phyloP scores from a whole-genome alignment of 345 rosid species.

The Populus deltoides region DNA sequence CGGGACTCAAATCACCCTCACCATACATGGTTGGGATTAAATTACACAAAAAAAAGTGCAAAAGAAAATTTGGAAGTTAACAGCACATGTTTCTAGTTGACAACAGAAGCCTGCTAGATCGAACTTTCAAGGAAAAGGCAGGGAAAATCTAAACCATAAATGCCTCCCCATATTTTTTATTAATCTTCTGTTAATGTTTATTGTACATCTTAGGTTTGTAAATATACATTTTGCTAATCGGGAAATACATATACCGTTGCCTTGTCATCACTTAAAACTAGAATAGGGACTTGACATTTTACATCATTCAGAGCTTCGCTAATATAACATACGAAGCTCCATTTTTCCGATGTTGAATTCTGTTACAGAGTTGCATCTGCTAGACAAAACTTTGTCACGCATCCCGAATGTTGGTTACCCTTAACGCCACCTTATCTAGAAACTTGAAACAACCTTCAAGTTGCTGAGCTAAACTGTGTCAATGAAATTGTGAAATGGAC shows the following conservation, averaged over 20 bases:
- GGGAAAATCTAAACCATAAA: neutral
- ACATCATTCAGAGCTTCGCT: neutral
- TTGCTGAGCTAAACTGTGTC: conserved; percentile 11
- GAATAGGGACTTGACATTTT: neutral
- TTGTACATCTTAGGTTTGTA: conserved; percentile 6
- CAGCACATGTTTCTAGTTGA: neutral
- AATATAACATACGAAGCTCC: neutral
- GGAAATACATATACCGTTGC: neutral
- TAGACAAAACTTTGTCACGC: neutral
- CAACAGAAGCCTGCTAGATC: neutral
- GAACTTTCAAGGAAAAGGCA: neutral
- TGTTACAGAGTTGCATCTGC: conserved; percentile 1
- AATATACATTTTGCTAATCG: conserved; percentile 17
- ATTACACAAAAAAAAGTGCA: neutral
- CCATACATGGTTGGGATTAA: neutral
- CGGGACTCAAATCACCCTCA: too few relatives aligned
- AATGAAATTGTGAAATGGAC: conserved; percentile 12
- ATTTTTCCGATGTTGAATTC: neutral
- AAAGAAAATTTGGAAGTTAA: neutral
- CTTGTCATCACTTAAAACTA: neutral
- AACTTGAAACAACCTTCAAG: neutral
- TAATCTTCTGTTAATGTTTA: conserved; percentile 7
- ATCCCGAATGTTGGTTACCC: neutral
- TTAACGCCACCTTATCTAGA: neutral
- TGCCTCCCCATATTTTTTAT: neutral